phyloP scores from a whole-genome alignment of 2,329 filamentous ascomycete species.

The Dothideomycetes sp. region DNA sequence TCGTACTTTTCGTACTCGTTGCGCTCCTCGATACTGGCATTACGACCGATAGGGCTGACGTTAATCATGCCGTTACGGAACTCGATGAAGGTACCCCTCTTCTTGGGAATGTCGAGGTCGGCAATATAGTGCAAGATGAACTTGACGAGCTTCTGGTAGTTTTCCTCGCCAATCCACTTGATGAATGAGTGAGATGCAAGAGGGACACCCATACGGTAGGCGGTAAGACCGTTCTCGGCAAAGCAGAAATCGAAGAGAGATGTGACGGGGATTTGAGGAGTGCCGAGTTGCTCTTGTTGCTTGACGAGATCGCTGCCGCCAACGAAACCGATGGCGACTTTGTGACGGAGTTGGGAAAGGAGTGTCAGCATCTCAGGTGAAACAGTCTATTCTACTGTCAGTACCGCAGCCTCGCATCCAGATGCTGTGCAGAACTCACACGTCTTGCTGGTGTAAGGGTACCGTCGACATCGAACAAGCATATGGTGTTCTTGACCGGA shows the following conservation, averaged over 20 bases:
- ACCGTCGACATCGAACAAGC: slow-evolving; percentile 92
- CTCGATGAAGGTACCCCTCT: slow-evolving; percentile 77
- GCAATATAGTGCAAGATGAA: slow-evolving; percentile 76
- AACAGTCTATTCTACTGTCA: slow-evolving; percentile 44
- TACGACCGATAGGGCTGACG: slow-evolving; percentile 73
- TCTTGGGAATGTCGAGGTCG: slow-evolving; percentile 73
- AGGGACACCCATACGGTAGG: slow-evolving; percentile 69
- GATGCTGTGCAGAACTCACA: slow-evolving; percentile 41
- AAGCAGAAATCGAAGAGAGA: slow-evolving; percentile 96
- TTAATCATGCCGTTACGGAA: slow-evolving; percentile 92
- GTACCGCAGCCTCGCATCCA: background rate
- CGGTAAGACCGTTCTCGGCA: slow-evolving; percentile 89
- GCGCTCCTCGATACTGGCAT: slow-evolving; percentile 72
- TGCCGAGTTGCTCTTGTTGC: slow-evolving; percentile 91
- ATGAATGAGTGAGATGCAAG: slow-evolving; percentile 82
- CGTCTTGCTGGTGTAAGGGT: slow-evolving; percentile 77
- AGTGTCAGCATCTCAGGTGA: slow-evolving; percentile 74
- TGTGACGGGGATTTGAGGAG: slow-evolving; percentile 58
- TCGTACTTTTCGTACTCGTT: slow-evolving; percentile 77
- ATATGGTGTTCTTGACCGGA: slow-evolving; percentile 84
- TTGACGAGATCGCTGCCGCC: slow-evolving; percentile 87
- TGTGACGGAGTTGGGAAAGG: slow-evolving; percentile 71
- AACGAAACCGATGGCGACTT: slow-evolving; percentile 83
- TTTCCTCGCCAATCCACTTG: slow-evolving; percentile 75
- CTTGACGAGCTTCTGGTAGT: slow-evolving; percentile 68